phyloP scores from a whole-genome alignment of 495 filamentous ascomycete species.

The Evansstolkia leycettana region DNA sequence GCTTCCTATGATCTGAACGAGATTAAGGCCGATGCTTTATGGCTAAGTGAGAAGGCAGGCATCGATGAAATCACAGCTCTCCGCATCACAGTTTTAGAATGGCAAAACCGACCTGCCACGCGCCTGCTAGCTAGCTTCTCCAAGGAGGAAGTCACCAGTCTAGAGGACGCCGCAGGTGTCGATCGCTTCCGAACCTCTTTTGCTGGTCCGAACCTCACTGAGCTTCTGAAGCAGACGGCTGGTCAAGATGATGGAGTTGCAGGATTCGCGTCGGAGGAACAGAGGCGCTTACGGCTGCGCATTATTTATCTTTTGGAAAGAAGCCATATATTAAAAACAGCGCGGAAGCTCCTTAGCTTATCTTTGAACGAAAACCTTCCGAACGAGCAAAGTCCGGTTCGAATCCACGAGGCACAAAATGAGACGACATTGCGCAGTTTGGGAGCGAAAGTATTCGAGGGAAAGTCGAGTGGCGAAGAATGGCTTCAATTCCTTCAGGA shows the following conservation, averaged over 20 bases:
- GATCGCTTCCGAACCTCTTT: slow-evolving; percentile 40
- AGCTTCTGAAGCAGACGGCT: slow-evolving; percentile 19
- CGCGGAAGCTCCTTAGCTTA: slow-evolving; percentile 31
- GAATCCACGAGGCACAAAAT: slow-evolving; percentile 3
- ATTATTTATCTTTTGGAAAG: slow-evolving; percentile 60
- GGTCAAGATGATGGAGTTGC: slow-evolving; percentile 32
- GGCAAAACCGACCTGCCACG: slow-evolving; percentile 55
- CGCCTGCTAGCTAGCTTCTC: slow-evolving; percentile 55
- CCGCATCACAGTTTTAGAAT: slow-evolving; percentile 69
- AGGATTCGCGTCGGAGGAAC: slow-evolving; percentile 44
- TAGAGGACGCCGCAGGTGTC: slow-evolving; percentile 52
- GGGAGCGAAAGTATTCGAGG: slow-evolving; percentile 19
- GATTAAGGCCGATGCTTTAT: slow-evolving; percentile 75
- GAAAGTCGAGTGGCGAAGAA: slow-evolving; percentile 14
- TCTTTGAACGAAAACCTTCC: slow-evolving; percentile 15
- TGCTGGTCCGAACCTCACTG: slow-evolving; percentile 28
- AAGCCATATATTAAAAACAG: slow-evolving; percentile 29
- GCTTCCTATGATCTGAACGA: slow-evolving; percentile 61
- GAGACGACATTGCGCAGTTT: slow-evolving; percentile 16
- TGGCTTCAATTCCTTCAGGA: slow-evolving; percentile 18
- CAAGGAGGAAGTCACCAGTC: slow-evolving; percentile 52
- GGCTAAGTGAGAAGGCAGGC: slow-evolving; percentile 63
- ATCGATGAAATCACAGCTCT: slow-evolving; percentile 78
- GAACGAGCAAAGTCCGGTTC: slow-evolving; percentile 1
- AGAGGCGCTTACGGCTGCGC: slow-evolving; percentile 49